Percentiles rank a stretch among this genome's conserved stretches.
phyloP scores from a whole-genome alignment of 2,329 filamentous ascomycete genomes.

The Akanthomyces lecanii region DNA sequence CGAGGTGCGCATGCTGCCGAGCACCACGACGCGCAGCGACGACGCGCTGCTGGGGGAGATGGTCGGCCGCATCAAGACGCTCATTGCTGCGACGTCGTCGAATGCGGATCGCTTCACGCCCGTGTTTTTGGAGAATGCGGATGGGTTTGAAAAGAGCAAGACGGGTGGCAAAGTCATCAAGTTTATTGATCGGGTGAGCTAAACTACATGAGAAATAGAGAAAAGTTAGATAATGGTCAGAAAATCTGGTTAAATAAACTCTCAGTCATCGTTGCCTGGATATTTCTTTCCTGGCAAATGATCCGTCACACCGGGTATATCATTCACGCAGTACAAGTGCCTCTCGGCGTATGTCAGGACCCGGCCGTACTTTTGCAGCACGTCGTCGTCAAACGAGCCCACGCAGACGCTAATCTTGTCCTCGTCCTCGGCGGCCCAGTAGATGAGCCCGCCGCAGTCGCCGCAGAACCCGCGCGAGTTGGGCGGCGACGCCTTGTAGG shows the following conservation, averaged over 20 bases:
- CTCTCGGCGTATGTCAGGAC: conserved; percentile 35
- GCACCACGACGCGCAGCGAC: neutral
- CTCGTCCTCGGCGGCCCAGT: conserved; percentile 36
- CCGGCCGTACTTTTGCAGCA: conserved; percentile 36
- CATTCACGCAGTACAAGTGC: conserved; percentile 41
- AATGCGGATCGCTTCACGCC: conserved; percentile 31
- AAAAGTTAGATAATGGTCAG: neutral
- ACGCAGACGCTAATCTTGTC: conserved; percentile 34
- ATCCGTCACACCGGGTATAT: conserved; percentile 48
- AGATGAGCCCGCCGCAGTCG: conserved; percentile 46
- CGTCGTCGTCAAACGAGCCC: conserved; percentile 43
- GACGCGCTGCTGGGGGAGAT: conserved; percentile 20
- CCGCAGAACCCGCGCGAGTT: conserved; percentile 45
- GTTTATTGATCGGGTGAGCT: conserved; percentile 20
- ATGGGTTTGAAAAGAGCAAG: conserved; percentile 25
- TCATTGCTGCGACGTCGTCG: conserved; percentile 21
- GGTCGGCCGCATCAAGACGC: conserved; percentile 22
- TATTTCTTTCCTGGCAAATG: conserved; percentile 28
- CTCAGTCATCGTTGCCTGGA: conserved; percentile 20
- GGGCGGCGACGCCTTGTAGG: conserved; percentile 37
- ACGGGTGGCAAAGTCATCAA: conserved; percentile 27
- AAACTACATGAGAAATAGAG: neutral
- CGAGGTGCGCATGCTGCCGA: conserved; percentile 11
- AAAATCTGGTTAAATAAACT: neutral
- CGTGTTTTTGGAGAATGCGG: conserved; percentile 33